Conservation (phyloP, 805 yeast genomes). For the Nakazawaea laoshanensis region DNA sequence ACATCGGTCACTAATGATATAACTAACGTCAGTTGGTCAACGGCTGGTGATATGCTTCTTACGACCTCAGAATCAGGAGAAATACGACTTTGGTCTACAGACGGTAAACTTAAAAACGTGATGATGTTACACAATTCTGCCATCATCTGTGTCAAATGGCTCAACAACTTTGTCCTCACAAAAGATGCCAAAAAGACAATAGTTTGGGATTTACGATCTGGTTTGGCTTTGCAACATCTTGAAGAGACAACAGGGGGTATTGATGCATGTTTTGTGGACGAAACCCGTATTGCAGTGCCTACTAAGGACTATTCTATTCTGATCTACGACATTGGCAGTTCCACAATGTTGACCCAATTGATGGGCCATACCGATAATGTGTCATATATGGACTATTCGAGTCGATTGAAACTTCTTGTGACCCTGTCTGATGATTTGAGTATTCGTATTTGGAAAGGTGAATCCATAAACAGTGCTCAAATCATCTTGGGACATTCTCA, state of each 20-base stretch:
- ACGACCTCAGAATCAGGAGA: slow-evolving; percentile 69
- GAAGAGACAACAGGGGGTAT: slow-evolving; percentile 32
- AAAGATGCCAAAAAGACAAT: slow-evolving; percentile 49
- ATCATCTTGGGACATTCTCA: slow-evolving; percentile 46
- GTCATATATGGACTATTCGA: slow-evolving; percentile 47
- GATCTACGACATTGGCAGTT: slow-evolving; percentile 43
- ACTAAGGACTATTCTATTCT: slow-evolving; percentile 45
- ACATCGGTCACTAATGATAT: slow-evolving; percentile 16
- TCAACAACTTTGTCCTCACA: slow-evolving; percentile 43
- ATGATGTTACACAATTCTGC: slow-evolving; percentile 46
- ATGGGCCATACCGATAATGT: slow-evolving; percentile 61
- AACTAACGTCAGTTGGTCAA: slow-evolving; percentile 48
- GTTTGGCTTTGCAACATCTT: slow-evolving; percentile 37
- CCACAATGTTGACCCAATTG: slow-evolving; percentile 39
- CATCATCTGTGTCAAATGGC: slow-evolving; percentile 55
- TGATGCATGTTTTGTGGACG: slow-evolving; percentile 70
- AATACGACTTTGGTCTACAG: slow-evolving; percentile 67
- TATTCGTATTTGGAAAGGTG: slow-evolving; percentile 70
- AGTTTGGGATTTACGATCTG: slow-evolving; percentile 60
- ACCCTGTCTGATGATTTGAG: slow-evolving; percentile 73
- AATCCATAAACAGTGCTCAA: slow-evolving; percentile 42
- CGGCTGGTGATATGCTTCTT: slow-evolving; percentile 50
- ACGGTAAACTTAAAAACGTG: slow-evolving; percentile 55
- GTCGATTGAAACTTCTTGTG: slow-evolving; percentile 44
- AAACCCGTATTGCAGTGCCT: slow-evolving; percentile 62